phyloP scores from a whole-genome alignment of 176 grass and related monocot genomes.

The Stipa capillata region DNA sequence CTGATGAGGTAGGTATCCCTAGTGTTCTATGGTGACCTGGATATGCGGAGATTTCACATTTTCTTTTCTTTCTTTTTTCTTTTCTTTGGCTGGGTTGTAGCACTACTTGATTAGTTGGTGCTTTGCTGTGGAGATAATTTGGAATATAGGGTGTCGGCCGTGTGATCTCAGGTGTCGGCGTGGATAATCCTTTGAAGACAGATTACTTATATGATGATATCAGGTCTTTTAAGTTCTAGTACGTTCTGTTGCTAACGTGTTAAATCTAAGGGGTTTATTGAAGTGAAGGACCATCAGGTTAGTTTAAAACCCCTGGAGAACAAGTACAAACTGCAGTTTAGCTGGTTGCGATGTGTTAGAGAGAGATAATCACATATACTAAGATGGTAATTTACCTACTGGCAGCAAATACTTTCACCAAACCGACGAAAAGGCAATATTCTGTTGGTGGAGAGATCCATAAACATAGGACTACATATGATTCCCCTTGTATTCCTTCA shows the following conservation, averaged over 20 bases:
- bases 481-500: background rate
- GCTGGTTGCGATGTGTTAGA: background rate
- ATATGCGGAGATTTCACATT: background rate
- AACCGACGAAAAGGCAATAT: background rate
- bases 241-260: too few relatives aligned
- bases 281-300: too few relatives aligned
- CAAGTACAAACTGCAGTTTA: too few relatives aligned
- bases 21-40: background rate
- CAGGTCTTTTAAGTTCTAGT: background rate
- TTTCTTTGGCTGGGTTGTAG: background rate
- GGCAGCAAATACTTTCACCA: too few relatives aligned
- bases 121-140: background rate
- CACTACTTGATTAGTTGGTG: conserved; percentile 14
- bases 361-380: background rate
- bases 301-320: too few relatives aligned
- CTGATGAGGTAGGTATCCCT: background rate
- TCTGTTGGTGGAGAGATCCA: background rate
- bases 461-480: background rate
- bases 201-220: background rate
- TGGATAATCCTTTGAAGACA: background rate
- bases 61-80: background rate
- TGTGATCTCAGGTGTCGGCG: conserved; percentile 16
- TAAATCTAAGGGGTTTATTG: too few relatives aligned
- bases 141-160: conserved; percentile 2
- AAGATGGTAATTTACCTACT: background rate